Evolutionary conservation across 2,329 filamentous ascomycete genomes (phyloP).

Genomic region (Pestalotiopsis sp.): DNA sequence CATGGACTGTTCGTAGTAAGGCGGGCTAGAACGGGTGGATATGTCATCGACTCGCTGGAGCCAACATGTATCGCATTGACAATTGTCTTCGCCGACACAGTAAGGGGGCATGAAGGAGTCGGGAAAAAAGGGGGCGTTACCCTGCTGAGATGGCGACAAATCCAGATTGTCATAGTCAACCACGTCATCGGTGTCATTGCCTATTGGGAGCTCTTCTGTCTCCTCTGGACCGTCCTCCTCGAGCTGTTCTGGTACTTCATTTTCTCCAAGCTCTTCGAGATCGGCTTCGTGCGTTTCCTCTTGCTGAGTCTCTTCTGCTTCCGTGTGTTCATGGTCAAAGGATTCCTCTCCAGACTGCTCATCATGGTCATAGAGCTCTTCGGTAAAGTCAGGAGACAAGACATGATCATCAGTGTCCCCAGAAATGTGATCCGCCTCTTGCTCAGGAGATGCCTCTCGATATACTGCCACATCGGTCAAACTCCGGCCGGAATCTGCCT

Average conservation of each 20-base stretch:
- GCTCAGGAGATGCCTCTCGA: slow-evolving; percentile 17
- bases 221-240: slow-evolving; percentile 23
- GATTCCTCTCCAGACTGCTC: not conserved
- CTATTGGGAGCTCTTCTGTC: slow-evolving; percentile 8
- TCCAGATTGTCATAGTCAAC: slow-evolving; percentile 25
- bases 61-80: slow-evolving; percentile 23
- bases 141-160: slow-evolving; percentile 26
- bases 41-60: slow-evolving; percentile 17
- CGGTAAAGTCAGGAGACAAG: slow-evolving; percentile 4
- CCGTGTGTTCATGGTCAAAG: not conserved
- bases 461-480: slow-evolving; percentile 34
- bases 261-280: slow-evolving; percentile 8
- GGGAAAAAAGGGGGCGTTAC: slow-evolving; percentile 25
- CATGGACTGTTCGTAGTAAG: not conserved
- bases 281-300: not conserved
- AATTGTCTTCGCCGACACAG: slow-evolving; percentile 14
- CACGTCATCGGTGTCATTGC: slow-evolving; percentile 11
- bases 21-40: not conserved
- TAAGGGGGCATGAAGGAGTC: slow-evolving; percentile 5
- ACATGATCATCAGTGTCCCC: not conserved
- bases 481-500: slow-evolving; percentile 32
- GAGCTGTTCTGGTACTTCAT: slow-evolving; percentile 19
- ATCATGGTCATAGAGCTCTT: slow-evolving; percentile 11
- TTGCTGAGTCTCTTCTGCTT: not conserved
- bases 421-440: not conserved